These are phyloP conservation scores for Schrenkiella parvula DNA, from an alignment of 345 rosid genomes.

Conservation along the genomic window DNA sequence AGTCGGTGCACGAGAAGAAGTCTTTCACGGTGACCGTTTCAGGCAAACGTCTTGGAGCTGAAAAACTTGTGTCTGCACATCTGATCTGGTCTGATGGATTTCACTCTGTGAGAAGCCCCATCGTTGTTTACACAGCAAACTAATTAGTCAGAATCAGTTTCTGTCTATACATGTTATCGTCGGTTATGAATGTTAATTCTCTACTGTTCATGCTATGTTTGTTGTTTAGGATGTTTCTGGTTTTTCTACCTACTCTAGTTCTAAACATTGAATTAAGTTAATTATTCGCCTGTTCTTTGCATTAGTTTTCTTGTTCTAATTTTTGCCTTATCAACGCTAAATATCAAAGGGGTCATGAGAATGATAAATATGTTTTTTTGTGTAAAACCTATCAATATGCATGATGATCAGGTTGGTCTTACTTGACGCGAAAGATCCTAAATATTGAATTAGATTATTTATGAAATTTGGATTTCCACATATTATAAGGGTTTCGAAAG, in stretches of 20 bases:
- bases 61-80: conserved; percentile 16
- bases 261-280: neutral
- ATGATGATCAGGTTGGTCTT: too few relatives aligned
- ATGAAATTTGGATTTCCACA: too few relatives aligned
- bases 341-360: neutral
- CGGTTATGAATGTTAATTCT: neutral
- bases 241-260: neutral
- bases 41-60: neutral
- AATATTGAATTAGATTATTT: too few relatives aligned
- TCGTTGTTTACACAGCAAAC: conserved; percentile 20
- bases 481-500: too few relatives aligned
- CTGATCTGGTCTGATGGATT: conserved; percentile 40
- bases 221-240: neutral
- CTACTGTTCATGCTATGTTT: neutral
- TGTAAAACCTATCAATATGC: too few relatives aligned
- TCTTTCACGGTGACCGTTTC: conserved; percentile 39
- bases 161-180: neutral
- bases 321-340: too few relatives aligned
- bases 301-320: neutral
- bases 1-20: conserved; percentile 36
- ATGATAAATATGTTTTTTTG: neutral
- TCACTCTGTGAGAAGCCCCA: conserved; percentile 38
- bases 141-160: neutral
- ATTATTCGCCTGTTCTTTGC: neutral
- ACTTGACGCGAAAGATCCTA: too few relatives aligned